phyloP scores from a whole-genome alignment of 106 monocot species.

The Dendrobium catenatum region DNA sequence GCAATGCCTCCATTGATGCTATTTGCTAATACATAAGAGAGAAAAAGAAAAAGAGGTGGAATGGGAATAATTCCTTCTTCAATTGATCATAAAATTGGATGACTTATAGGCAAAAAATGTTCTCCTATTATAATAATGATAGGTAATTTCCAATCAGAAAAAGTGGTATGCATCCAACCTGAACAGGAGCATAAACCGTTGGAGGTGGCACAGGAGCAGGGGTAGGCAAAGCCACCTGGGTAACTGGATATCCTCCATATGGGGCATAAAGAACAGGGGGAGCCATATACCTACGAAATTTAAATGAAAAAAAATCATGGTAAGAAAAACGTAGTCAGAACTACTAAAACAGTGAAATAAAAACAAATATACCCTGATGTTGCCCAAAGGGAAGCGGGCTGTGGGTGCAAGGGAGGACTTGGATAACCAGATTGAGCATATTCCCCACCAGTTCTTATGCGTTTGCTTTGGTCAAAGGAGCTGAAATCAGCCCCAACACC shows the following conservation, averaged over 20 bases:
- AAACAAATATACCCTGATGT: constrained; percentile 47
- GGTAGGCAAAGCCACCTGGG: constrained; percentile 52
- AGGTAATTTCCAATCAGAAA: background rate
- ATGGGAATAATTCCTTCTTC: too few species aligned
- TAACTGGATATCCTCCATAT: constrained; percentile 68
- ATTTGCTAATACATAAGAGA: too few species aligned
- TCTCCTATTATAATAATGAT: too few species aligned
- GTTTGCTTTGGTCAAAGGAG: constrained; percentile 86
- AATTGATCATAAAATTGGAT: too few species aligned
- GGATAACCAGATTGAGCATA: constrained; percentile 61
- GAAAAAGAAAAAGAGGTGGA: too few species aligned
- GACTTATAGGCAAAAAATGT: too few species aligned
- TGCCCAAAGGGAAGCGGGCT: constrained; percentile 77
- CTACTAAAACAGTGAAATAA: background rate
- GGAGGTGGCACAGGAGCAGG: constrained; percentile 65
- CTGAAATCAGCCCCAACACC: constrained; percentile 66
- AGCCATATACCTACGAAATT: constrained; percentile 57
- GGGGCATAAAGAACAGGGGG: constrained; percentile 73
- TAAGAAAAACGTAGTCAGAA: background rate
- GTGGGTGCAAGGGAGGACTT: constrained; percentile 57
- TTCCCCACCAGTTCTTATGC: constrained; percentile 82
- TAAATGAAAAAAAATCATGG: background rate
- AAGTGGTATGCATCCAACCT: constrained; percentile 27
- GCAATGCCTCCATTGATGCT: too few species aligned
- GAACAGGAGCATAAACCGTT: constrained; percentile 77